Conservation (phyloP, 2,329 filamentous ascomycete species). For the Colletotrichum liaoningense region DNA sequence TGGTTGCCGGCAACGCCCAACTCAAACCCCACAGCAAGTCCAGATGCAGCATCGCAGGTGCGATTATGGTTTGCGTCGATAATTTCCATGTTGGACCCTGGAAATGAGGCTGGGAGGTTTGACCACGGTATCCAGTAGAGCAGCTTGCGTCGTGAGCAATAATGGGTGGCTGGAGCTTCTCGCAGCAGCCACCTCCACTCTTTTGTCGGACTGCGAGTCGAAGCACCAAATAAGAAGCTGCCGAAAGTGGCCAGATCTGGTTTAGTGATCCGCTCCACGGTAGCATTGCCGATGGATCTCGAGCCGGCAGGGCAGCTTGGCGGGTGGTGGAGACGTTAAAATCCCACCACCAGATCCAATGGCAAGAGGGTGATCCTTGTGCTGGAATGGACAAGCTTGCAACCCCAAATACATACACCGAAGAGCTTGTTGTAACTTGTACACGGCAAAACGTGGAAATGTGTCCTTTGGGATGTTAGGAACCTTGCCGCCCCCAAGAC, state of each 20-base stretch:
- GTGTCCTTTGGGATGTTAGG: slow-evolving; percentile 20
- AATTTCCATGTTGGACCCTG: slow-evolving; percentile 8
- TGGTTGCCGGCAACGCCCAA: not conserved
- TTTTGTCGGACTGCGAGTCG: slow-evolving; percentile 11
- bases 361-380: slow-evolving; percentile 17
- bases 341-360: not conserved
- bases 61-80: not conserved
- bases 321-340: slow-evolving; percentile 15
- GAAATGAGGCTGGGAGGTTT: slow-evolving; percentile 20
- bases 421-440: not conserved
- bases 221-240: slow-evolving; percentile 19
- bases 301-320: slow-evolving; percentile 32
- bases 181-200: slow-evolving; percentile 21
- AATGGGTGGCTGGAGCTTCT: slow-evolving; percentile 26
- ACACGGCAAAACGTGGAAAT: slow-evolving; percentile 18
- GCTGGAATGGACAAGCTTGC: slow-evolving; percentile 11
- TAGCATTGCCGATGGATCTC: slow-evolving; percentile 28
- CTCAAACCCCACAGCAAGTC: slow-evolving; percentile 11
- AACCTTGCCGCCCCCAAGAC: not conserved
- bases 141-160: not conserved
- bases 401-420: not conserved
- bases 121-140: slow-evolving; percentile 10
- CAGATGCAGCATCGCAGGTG: not conserved
- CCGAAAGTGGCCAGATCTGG: slow-evolving; percentile 26
- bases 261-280: slow-evolving; percentile 31